These are phyloP conservation scores for Pistacia atlantica DNA, from an alignment of 345 rosid genomes.

Conservation along the genomic window DNA sequence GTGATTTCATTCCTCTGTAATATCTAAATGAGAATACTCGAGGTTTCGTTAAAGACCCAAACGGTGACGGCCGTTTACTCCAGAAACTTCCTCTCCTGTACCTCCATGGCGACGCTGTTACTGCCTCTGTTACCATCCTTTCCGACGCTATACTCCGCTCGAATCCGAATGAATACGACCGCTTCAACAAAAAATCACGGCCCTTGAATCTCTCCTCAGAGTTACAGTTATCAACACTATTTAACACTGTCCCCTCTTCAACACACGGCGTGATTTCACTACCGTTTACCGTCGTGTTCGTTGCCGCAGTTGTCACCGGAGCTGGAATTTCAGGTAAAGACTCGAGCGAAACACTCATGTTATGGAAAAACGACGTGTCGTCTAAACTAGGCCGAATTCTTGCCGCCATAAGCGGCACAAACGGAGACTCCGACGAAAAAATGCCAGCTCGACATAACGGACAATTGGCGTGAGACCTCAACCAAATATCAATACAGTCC, in stretches of 20 bases:
- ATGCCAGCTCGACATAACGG: slow-evolving; percentile 89
- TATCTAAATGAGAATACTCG: slow-evolving; percentile 79
- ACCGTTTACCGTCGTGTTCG: slow-evolving; percentile 20
- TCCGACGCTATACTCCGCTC: slow-evolving; percentile 75
- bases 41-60: slow-evolving; percentile 67
- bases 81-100: slow-evolving; percentile 73
- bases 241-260: slow-evolving; percentile 53
- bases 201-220: slow-evolving; percentile 55
- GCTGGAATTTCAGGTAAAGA: slow-evolving; percentile 25
- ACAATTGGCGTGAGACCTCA: slow-evolving; percentile 88
- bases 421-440: slow-evolving; percentile 61
- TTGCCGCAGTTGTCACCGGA: not conserved
- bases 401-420: slow-evolving; percentile 85
- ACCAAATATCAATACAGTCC: slow-evolving; percentile 92
- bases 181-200: slow-evolving; percentile 48
- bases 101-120: slow-evolving; percentile 84
- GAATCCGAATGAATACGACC: slow-evolving; percentile 84
- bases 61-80: slow-evolving; percentile 86
- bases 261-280: slow-evolving; percentile 48
- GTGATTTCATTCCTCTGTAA: slow-evolving; percentile 71
- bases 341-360: slow-evolving; percentile 27
- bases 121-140: slow-evolving; percentile 66
- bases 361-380: slow-evolving; percentile 40
- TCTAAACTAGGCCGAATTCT: slow-evolving; percentile 84
- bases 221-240: slow-evolving; percentile 17